A percentile compares a stretch with the other conserved stretches of the same genome.
phyloP scores from a whole-genome alignment of 1,284 basidiomycete genomes.

The Rhodotorula sp. region DNA sequence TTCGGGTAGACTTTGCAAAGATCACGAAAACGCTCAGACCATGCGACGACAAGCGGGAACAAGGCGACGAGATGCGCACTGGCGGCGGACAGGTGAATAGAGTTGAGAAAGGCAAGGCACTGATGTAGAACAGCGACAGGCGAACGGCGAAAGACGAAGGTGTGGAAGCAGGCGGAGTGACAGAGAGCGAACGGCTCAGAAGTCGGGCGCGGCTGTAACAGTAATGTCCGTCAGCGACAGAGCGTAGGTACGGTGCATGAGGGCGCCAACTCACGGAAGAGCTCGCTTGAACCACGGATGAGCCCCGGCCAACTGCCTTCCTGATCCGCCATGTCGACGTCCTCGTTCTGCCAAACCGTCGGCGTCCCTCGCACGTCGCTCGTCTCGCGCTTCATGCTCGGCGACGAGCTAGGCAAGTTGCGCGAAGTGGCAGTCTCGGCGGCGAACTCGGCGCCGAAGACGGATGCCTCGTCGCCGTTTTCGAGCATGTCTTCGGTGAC shows the following conservation, averaged over 20 bases:
- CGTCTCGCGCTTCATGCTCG: neutral
- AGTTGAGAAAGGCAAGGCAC: too few relatives aligned
- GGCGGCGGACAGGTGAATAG: too few relatives aligned
- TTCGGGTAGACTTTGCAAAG: too few relatives aligned
- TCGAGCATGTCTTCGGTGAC: slow-evolving; percentile 9
- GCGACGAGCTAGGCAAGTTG: neutral
- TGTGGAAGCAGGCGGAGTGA: too few relatives aligned
- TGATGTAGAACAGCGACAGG: too few relatives aligned
- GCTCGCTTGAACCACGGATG: neutral
- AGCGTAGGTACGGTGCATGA: neutral
- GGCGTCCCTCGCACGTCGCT: neutral
- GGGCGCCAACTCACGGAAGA: slow-evolving; percentile 2
- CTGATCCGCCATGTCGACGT: neutral
- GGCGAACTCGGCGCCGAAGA: slow-evolving; percentile 1
- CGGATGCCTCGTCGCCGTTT: slow-evolving; percentile 6
- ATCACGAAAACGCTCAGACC: too few relatives aligned
- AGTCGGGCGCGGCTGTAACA: neutral
- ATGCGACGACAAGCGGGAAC: too few relatives aligned
- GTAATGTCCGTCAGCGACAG: neutral
- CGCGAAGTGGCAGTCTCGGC: neutral
- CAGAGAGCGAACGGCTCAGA: neutral
- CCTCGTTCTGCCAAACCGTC: neutral
- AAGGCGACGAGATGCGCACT: too few relatives aligned
- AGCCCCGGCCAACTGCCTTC: neutral
- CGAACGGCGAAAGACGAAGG: too few relatives aligned